Evolutionary conservation across 345 rosid genomes (phyloP), one percentile per base, ranked within the genome.

Genomic region (Acer campestre): DNA sequence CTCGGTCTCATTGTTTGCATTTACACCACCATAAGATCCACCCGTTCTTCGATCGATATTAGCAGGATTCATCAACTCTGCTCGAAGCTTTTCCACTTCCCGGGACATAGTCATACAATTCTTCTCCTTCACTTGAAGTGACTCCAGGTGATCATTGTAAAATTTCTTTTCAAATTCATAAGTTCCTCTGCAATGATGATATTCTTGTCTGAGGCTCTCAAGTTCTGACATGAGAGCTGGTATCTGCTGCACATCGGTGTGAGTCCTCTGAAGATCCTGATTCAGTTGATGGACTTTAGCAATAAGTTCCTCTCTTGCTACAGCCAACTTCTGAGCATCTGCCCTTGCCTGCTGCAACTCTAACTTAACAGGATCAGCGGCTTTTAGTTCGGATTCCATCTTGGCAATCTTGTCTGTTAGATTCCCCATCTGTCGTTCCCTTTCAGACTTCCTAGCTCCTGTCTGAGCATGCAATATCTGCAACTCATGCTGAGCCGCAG

Each of bases 71-170:
- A 79, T 83, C 77, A 96, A 77, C 80, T 92, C 95, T n/a, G 90
- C 91, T 73, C 90, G 93, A 78, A 92, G 98, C 77, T 96, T 94
- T 80, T 96, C 97, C 73, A 94, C 95, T 84, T 96, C 99, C 89
- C 83, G 86, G 40, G 97, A 87, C 99, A 96, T 92, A 29, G 89
- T 88, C 75, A 85, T 84, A 71, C 91, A 94, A 85, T 92, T 92
- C 81, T 91, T 88, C 84, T 94, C 94, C 99, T 94, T 94, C 35
- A 86, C 92, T 80, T 94, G 97, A 80, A 94, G 97, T 77, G 95
- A 92, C 82, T 94, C 94, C 7, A 92, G 92, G 86, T 96, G 98
- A 85, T 94, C 99, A 55, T 81, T 91, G 80, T 92, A 96, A 81
- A 89, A 83, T 83, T 90, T 94, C 88, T 91, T 92, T 80, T 96